Percentiles rank a stretch among this genome's conserved stretches.
Evolutionary conservation across 208 protist species (phyloP).

Genomic region (Leptomonas pyrrhocoris): DNA sequence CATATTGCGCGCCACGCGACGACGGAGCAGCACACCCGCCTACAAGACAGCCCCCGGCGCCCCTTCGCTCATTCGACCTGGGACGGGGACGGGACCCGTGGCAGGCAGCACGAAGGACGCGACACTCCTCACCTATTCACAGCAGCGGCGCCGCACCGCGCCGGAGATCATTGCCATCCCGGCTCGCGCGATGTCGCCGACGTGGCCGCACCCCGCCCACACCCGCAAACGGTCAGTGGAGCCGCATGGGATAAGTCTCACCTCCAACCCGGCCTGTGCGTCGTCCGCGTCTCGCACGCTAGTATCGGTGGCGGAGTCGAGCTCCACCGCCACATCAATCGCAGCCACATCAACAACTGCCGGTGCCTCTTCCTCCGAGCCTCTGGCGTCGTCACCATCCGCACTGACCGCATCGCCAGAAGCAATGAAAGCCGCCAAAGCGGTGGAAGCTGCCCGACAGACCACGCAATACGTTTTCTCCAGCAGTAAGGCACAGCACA

Average conservation of each 20-base stretch:
- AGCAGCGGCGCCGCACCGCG: background rate
- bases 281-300: constrained; percentile 11
- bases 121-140: background rate
- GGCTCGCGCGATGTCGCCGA: background rate
- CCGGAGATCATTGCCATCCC: background rate
- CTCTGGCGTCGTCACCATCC: background rate
- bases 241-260: background rate
- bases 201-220: constrained; percentile 8
- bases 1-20: background rate
- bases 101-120: constrained; percentile 8
- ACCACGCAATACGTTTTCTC: constrained; percentile 21
- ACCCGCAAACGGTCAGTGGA: background rate
- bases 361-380: background rate
- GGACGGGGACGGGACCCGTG: background rate
- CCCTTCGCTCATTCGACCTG: background rate
- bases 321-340: background rate
- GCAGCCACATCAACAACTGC: background rate
- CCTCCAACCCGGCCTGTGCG: constrained; percentile 12
- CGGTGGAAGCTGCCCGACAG: constrained; percentile 18
- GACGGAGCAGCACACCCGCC: background rate
- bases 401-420: background rate
- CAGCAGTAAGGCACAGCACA: constrained; percentile 23
- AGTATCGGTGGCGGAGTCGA: background rate
- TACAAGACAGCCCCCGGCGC: background rate
- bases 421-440: constrained; percentile 5